Percentiles rank a stretch among this genome's conserved stretches.
Conservation (phyloP, 805 yeast genomes). For the Candida bentonensis region DNA sequence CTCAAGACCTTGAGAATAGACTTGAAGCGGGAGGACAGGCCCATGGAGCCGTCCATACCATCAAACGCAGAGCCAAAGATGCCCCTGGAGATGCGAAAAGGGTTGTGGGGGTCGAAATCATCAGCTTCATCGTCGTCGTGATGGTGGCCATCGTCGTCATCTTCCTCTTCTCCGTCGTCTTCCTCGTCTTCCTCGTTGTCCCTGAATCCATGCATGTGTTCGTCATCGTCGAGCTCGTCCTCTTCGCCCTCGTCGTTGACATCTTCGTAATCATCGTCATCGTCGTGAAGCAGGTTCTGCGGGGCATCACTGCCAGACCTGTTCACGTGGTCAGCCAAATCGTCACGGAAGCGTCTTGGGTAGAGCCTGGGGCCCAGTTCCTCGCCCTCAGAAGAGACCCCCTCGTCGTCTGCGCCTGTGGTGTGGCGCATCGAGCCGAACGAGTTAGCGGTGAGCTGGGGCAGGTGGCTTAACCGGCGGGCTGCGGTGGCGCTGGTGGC, state of each 20-base stretch:
- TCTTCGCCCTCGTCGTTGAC: conserved; percentile 3
- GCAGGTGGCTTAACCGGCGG: too few relatives aligned
- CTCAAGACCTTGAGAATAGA: conserved; percentile 10
- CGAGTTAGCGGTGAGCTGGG: not conserved
- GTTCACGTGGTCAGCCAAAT: too few relatives aligned
- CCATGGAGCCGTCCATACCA: conserved; percentile 10
- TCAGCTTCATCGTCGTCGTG: conserved; percentile 12
- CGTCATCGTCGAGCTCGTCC: conserved; percentile 6
- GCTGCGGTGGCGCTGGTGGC: too few relatives aligned
- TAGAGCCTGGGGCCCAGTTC: too few relatives aligned
- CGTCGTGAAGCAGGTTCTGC: too few relatives aligned
- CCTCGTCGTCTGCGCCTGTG: not conserved
- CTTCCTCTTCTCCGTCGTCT: conserved; percentile 8
- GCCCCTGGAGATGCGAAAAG: conserved; percentile 5
- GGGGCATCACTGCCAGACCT: too few relatives aligned
- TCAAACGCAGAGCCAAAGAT: conserved; percentile 6
- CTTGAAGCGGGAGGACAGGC: conserved; percentile 6
- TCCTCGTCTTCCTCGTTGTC: conserved; percentile 9
- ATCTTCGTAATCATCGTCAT: too few relatives aligned
- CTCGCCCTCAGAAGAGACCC: not conserved
- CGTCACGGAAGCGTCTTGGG: too few relatives aligned
- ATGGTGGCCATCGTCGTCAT: conserved; percentile 18
- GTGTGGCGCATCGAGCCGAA: not conserved
- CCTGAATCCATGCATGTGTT: too few relatives aligned
- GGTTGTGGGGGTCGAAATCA: conserved; percentile 11